Base-by-base conservation (phyloP, 1,139 yeast genomes). In the Yamadazyma membranifaciens region DNA sequence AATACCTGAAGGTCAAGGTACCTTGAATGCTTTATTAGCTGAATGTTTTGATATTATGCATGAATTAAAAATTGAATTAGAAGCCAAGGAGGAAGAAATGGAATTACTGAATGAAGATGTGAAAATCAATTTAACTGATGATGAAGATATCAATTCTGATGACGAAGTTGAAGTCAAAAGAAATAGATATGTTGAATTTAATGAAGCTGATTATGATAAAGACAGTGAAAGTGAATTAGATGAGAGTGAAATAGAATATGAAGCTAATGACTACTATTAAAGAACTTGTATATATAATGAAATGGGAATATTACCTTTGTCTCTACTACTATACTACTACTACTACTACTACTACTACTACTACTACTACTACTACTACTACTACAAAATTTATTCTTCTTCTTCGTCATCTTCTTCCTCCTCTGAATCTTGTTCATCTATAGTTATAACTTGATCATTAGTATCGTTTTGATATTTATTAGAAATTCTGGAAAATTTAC, bases 1-100 rank as follows among this genome's bases (percentile, higher is more conserved):
- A 48, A 83, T 91, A 31, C 98, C 98, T 6, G 97, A 92, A 62
- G 98, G 98, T 11, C 98, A 92, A 63, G 98, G 96, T 9, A 83
- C 95, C 31, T 72, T 92, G 47, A 89, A 83, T 60, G 96, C 96
- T 1, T 66, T 92, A 47, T 69, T 92, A 38, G 94, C 96, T 2
- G 98, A 91, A 61, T 91, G 98, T 62, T 92, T 88, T 59, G 98
- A 92, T 62, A 84, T 91, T 43, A 73, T 87, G 41, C 91, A 92
- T 59, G 98, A 92, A 63, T 71, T 92, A 56, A 85, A 88, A 57
- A 84, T 87, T 27, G 97, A 91, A 56, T 78, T 88, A 46, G 94
- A 88, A 56, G 95, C 87, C 43, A 71, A 68, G 49, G 79, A 78
- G 47, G 78, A 73, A 31, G 65, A 62, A 38, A 58, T 59, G 28